A percentile compares a stretch with the other conserved stretches of the same genome.
Conservation (phyloP, 768 basidiomycete genomes). For the Coprinopsis strossmayeri region DNA sequence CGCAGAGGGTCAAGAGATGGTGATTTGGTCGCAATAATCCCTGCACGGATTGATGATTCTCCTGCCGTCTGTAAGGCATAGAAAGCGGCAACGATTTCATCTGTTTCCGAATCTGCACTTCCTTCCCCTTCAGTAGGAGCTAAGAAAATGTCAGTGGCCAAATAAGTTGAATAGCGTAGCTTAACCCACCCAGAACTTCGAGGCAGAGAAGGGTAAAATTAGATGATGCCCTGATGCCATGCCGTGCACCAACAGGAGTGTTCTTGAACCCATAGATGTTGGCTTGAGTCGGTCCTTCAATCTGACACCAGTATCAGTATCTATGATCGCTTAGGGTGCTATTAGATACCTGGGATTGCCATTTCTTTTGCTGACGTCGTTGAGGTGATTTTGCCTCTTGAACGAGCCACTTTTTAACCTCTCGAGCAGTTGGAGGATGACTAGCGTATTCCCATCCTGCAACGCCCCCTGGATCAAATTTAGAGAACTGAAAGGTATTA, state of each 20-base stretch:
- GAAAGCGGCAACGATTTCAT: slow-evolving; percentile 64
- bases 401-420: slow-evolving; percentile 43
- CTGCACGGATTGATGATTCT: slow-evolving; percentile 29
- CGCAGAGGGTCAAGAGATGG: slow-evolving; percentile 31
- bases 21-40: slow-evolving; percentile 48
- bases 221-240: slow-evolving; percentile 47
- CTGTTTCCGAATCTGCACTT: slow-evolving; percentile 59
- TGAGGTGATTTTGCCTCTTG: slow-evolving; percentile 6
- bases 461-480: slow-evolving; percentile 25
- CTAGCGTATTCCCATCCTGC: slow-evolving; percentile 81
- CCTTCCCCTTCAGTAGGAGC: slow-evolving; percentile 54
- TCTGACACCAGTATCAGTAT: slow-evolving; percentile 22
- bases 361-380: slow-evolving; percentile 6
- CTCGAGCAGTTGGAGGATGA: slow-evolving; percentile 53
- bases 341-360: slow-evolving; percentile 46
- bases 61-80: slow-evolving; percentile 61
- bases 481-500: neutral
- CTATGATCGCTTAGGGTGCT: neutral
- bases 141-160: too few species aligned
- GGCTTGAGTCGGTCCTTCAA: slow-evolving; percentile 71
- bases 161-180: neutral
- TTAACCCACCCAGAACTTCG: slow-evolving; percentile 75
- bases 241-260: slow-evolving; percentile 29
- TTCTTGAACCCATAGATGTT: slow-evolving; percentile 65
- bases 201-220: slow-evolving; percentile 76